Conservation (phyloP, 345 rosid genomes). For the Odontarrhena argentea region DNA sequence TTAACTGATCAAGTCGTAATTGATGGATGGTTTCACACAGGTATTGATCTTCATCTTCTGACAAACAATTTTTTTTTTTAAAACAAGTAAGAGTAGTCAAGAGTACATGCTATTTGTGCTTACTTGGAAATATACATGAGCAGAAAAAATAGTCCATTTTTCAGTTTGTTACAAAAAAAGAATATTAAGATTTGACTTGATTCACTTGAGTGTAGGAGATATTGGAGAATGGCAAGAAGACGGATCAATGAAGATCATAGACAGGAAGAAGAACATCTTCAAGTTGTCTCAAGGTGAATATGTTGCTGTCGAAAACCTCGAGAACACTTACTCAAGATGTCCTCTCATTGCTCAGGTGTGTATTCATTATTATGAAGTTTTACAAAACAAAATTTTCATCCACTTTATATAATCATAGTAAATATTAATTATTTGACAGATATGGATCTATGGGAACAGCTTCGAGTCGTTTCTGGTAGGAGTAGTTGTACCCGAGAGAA, state of each 20-base stretch:
- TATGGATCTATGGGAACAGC: constrained; percentile 95
- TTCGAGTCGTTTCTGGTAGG: constrained; percentile 92
- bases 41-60: constrained; percentile 41
- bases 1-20: constrained; percentile 75
- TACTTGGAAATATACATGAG: too few species aligned
- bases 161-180: neutral
- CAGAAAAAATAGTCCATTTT: neutral
- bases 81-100: too few species aligned
- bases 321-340: constrained; percentile 71
- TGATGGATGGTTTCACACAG: constrained; percentile 98
- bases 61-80: neutral
- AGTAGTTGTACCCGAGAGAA: constrained; percentile 74
- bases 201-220: constrained; percentile 55
- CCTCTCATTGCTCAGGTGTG: constrained; percentile 73
- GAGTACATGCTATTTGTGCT: too few species aligned
- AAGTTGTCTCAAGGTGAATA: constrained; percentile 97
- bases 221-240: constrained; percentile 87
- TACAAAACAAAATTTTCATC: too few species aligned
- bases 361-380: neutral
- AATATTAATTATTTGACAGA: constrained; percentile 43
- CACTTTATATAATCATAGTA: too few species aligned
- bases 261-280: constrained; percentile 93
- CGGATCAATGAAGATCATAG: constrained; percentile 90
- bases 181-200: neutral
- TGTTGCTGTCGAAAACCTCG: constrained; percentile 86